These are phyloP conservation scores for Sechiopsis laciniata DNA, from an alignment of 306 rosid genomes.

Conservation along the genomic window DNA sequence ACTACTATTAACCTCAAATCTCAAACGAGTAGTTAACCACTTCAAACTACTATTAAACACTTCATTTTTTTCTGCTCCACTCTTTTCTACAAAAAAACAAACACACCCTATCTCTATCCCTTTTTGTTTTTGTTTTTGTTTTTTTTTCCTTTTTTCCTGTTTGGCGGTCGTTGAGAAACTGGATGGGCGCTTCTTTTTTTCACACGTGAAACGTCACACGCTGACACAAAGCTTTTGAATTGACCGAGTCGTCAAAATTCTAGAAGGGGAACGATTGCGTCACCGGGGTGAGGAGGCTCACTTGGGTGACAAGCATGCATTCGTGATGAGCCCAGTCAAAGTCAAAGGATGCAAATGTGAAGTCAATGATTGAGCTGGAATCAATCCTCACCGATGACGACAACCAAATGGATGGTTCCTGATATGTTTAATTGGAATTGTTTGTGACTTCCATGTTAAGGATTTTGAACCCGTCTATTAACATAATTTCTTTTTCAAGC, in stretches of 20 bases:
- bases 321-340: background rate
- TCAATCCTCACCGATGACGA: constrained; percentile 7
- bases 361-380: background rate
- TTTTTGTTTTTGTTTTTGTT: background rate
- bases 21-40: no score
- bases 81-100: no score
- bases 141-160: background rate
- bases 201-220: constrained; percentile 10
- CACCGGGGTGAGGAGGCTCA: no score
- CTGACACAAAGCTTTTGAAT: background rate
- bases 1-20: no score
- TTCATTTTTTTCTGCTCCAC: no score
- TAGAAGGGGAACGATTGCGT: background rate
- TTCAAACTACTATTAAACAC: no score
- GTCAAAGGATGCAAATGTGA: background rate
- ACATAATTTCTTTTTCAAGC: background rate
- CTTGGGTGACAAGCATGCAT: constrained; percentile 8
- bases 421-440: background rate
- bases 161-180: constrained; percentile 15
- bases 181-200: background rate
- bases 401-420: background rate
- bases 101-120: no score
- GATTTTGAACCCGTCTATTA: background rate
- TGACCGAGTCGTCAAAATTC: background rate
- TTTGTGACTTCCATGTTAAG: background rate